A percentile compares a stretch with the other conserved stretches of the same genome.
These are phyloP conservation scores for Talaromyces borbonicus DNA, from an alignment of 495 filamentous ascomycete species.

Conservation along the genomic window DNA sequence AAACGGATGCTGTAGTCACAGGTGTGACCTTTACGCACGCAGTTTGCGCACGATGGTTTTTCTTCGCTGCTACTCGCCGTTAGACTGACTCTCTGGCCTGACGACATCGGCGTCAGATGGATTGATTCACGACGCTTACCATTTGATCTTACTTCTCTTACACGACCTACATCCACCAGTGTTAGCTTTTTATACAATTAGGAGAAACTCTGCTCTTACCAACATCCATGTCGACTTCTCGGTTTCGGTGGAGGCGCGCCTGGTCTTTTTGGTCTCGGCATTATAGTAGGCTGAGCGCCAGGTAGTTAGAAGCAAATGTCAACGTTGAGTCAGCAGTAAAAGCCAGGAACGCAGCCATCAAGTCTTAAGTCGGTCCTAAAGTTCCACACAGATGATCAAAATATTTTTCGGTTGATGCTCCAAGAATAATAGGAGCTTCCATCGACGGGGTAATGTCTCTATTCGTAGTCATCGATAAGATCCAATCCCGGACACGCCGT, in stretches of 20 bases:
- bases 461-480: slow-evolving; percentile 9
- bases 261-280: slow-evolving; percentile 59
- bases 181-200: neutral
- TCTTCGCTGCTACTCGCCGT: slow-evolving; percentile 50
- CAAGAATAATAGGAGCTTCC: slow-evolving; percentile 8
- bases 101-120: neutral
- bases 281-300: slow-evolving; percentile 17
- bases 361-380: slow-evolving; percentile 1
- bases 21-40: slow-evolving; percentile 60
- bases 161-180: slow-evolving; percentile 60
- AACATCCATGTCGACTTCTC: slow-evolving; percentile 77
- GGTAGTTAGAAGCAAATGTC: neutral
- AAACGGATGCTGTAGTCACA: slow-evolving; percentile 83
- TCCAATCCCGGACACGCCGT: slow-evolving; percentile 2
- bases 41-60: slow-evolving; percentile 69
- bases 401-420: slow-evolving; percentile 8
- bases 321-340: neutral
- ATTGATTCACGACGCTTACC: slow-evolving; percentile 28
- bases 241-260: slow-evolving; percentile 58
- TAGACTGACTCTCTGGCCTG: neutral
- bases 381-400: slow-evolving; percentile 2
- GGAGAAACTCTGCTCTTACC: slow-evolving; percentile 41
- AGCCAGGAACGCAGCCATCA: slow-evolving; percentile 6
- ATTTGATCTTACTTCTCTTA: slow-evolving; percentile 82
- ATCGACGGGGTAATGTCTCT: slow-evolving; percentile 4